A percentile compares a stretch with the other conserved stretches of the same genome.
Evolutionary conservation across 768 basidiomycete genomes (phyloP).

Genomic region (Xerocomus potaroensis): DNA sequence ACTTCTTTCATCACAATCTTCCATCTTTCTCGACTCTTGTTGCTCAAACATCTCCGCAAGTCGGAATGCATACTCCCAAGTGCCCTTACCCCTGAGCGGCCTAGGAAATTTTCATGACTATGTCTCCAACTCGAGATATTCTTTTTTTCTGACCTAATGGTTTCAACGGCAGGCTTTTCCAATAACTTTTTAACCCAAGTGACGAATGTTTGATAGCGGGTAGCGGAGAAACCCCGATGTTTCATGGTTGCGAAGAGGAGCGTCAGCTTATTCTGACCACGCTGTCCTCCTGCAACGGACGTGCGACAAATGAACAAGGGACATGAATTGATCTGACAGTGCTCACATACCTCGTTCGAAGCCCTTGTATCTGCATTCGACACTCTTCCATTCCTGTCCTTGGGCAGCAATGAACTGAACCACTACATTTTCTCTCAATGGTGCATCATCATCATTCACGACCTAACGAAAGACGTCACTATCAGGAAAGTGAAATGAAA

Average conservation of each 20-base stretch:
- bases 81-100: conserved; percentile 3
- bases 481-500: background rate
- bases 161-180: background rate
- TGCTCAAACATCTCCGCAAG: conserved; percentile 15
- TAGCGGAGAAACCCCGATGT: conserved; percentile 12
- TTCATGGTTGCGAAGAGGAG: conserved; percentile 22
- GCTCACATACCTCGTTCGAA: conserved; percentile 26
- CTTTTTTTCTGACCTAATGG: conserved; percentile 13
- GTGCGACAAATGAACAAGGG: background rate
- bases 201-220: conserved; percentile 22
- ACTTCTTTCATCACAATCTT: background rate
- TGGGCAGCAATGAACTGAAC: conserved; percentile 15
- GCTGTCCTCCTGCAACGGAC: conserved; percentile 14
- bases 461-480: conserved; percentile 14
- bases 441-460: conserved; percentile 12
- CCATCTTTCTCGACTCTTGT: conserved; percentile 1
- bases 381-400: conserved; percentile 4
- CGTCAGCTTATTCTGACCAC: conserved; percentile 5
- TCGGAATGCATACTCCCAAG: conserved; percentile 14
- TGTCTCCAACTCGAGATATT: background rate
- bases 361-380: conserved; percentile 12
- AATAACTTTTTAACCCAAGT: conserved; percentile 8
- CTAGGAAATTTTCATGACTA: conserved; percentile 11
- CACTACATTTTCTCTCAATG: conserved; percentile 17
- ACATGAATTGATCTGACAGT: background rate